Evolutionary conservation across 441 rosid species (phyloP), one percentile per base, ranked within the genome.

Genomic region (Rhodomyrtus psidioides): DNA sequence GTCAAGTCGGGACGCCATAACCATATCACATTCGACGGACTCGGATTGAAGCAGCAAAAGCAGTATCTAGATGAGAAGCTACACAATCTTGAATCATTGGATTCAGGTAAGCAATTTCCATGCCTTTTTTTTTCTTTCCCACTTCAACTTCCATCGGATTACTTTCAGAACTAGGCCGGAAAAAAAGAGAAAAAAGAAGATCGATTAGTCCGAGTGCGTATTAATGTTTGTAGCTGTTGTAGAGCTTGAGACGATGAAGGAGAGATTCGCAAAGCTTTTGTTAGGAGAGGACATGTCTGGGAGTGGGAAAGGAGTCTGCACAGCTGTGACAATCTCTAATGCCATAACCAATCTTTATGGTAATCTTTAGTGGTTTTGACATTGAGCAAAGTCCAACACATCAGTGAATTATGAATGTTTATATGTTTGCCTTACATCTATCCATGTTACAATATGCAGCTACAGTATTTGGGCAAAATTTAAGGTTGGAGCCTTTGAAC

Each of bases 401-500:
- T 21, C 53, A 49, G 44, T 75, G 46, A 74, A 46, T 21, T 88
- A 56, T n/a, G 82, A 44, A 75, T 55, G 30, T 44, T 39, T 27
- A 4, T 70, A 70, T 82, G 42, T 51, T 5, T 24, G 44, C n/a
- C 53, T 53, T 34, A 82, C 82, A 60, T 84, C 88, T 46, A 57
- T 81, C 34, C 21, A 8, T 62, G 34, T 76, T 83, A 12, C 53
- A 46, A 49, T 34, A 65, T 88, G 89, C 90, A 94, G 95, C 95
- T 30, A 92, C 96, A 13, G 94, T 94, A 15, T 94, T 94, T 85
- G 96, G 96, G 24, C 95, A 93, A 85, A 92, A 90, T 89, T 84
- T 92, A 87, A 93, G 91, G 70, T 89, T 94, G 86, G 96, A 91
- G 81, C 96, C 96, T 24, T 79, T 94, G 75, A 91, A 91, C 30